Evolutionary conservation across 208 protist genomes (phyloP).

Genomic region (Strigomonas oncopelti): DNA sequence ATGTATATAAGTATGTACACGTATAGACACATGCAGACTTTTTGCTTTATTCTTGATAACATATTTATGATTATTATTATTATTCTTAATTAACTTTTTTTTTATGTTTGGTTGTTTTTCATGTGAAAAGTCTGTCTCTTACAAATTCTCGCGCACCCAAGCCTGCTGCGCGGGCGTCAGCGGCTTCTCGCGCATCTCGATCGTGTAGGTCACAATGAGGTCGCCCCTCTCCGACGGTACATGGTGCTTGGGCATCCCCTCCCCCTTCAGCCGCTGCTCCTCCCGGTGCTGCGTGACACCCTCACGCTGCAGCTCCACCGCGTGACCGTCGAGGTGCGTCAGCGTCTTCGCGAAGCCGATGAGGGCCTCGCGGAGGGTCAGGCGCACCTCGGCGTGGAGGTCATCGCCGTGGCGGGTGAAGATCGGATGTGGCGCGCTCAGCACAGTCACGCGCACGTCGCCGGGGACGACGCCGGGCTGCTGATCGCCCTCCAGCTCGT

Average conservation of each 20-base stretch:
- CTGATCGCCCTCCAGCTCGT: slow-evolving; percentile 88
- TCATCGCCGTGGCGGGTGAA: slow-evolving; percentile 74
- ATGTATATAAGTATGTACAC: slow-evolving; percentile 1
- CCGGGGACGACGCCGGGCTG: slow-evolving; percentile 70
- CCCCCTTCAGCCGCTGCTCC: slow-evolving; percentile 63
- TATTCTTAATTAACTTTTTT: neutral
- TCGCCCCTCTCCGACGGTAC: slow-evolving; percentile 84
- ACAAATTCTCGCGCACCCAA: slow-evolving; percentile 4
- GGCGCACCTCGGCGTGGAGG: slow-evolving; percentile 66
- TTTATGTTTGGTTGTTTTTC: neutral
- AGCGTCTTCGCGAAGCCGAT: slow-evolving; percentile 83
- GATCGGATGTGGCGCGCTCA: slow-evolving; percentile 44
- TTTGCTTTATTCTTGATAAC: neutral
- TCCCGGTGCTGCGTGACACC: slow-evolving; percentile 64
- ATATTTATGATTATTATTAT: slow-evolving; percentile 6
- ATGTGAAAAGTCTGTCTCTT: neutral
- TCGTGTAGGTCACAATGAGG: slow-evolving; percentile 59
- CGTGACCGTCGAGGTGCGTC: slow-evolving; percentile 82
- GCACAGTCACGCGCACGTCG: slow-evolving; percentile 67
- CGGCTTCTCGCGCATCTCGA: neutral
- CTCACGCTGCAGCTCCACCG: slow-evolving; percentile 22
- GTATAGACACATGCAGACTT: neutral
- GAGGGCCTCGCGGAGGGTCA: slow-evolving; percentile 87
- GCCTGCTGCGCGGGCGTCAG: neutral
- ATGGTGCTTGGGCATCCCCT: slow-evolving; percentile 91